Evolutionary conservation across 2,329 filamentous ascomycete genomes (phyloP).

Genomic region (Periconia digitata): DNA sequence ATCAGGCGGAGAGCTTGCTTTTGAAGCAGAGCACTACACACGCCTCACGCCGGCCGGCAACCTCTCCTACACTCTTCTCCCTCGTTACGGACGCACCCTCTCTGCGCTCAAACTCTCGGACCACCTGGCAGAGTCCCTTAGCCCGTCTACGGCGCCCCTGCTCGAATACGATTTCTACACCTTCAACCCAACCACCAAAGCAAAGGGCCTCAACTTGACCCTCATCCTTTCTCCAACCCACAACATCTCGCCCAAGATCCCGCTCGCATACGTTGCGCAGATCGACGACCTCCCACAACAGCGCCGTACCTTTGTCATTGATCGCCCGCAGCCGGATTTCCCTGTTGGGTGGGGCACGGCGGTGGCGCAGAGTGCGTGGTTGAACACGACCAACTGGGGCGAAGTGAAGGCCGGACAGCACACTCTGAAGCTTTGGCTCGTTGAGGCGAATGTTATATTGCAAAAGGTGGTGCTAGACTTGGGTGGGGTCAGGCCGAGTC

Average conservation of each 20-base stretch:
- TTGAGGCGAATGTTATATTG: conserved; percentile 47
- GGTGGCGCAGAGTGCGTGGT: conserved; percentile 56
- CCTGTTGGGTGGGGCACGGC: conserved; percentile 54
- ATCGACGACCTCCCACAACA: conserved; percentile 47
- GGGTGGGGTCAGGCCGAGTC: conserved; percentile 33
- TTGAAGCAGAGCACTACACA: conserved; percentile 44
- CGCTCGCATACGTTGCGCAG: conserved; percentile 54
- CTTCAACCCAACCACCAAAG: conserved; percentile 33
- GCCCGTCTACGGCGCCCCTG: conserved; percentile 27
- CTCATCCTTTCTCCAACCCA: conserved; percentile 49
- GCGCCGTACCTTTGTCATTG: conserved; percentile 47
- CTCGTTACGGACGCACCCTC: conserved; percentile 40
- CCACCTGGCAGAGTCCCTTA: conserved; percentile 29
- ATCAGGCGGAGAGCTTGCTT: conserved; percentile 33
- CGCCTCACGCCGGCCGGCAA: conserved; percentile 28
- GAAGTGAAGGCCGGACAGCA: conserved; percentile 41
- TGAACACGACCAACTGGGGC: conserved; percentile 45
- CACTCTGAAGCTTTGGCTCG: conserved; percentile 48
- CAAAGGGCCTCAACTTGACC: conserved; percentile 41
- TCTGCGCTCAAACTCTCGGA: conserved; percentile 38
- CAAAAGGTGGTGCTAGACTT: conserved; percentile 42
- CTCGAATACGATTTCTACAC: conserved; percentile 43
- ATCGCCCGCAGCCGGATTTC: conserved; percentile 43
- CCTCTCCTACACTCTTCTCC: conserved; percentile 31
- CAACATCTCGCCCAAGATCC: conserved; percentile 54